A percentile compares a stretch with the other conserved stretches of the same genome.
These are phyloP conservation scores for Baudoinia panamericana DNA, from an alignment of 495 filamentous ascomycete genomes.

Conservation along the genomic window DNA sequence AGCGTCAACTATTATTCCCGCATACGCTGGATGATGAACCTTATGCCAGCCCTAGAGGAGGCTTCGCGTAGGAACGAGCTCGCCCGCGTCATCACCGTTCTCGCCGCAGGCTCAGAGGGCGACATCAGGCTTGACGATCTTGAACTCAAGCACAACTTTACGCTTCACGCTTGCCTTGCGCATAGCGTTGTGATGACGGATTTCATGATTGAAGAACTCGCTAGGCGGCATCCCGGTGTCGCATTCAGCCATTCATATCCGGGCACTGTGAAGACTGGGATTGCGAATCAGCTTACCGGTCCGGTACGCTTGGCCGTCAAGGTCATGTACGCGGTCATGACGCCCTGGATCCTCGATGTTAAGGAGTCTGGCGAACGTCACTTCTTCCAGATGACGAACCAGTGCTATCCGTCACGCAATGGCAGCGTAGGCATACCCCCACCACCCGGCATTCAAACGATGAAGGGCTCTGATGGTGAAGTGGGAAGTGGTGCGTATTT, in stretches of 20 bases:
- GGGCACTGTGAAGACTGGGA: constrained; percentile 21
- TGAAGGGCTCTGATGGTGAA: constrained; percentile 24
- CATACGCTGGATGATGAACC: constrained; percentile 41
- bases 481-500: constrained; percentile 31
- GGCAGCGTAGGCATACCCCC: constrained; percentile 13
- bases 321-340: constrained; percentile 18
- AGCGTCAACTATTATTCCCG: constrained; percentile 50
- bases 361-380: constrained; percentile 22
- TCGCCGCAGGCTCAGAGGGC: constrained; percentile 22
- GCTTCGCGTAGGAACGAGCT: constrained; percentile 16
- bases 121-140: constrained; percentile 22
- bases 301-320: constrained; percentile 19
- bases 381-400: constrained; percentile 19
- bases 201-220: constrained; percentile 20
- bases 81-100: constrained; percentile 26
- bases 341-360: constrained; percentile 20
- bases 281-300: constrained; percentile 19
- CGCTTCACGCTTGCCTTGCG: constrained; percentile 20
- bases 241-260: constrained; percentile 22
- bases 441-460: constrained; percentile 15
- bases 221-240: constrained; percentile 7
- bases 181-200: constrained; percentile 21
- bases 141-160: constrained; percentile 21
- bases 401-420: constrained; percentile 10
- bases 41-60: constrained; percentile 22